Evolutionary conservation across 2,329 filamentous ascomycete genomes (phyloP), one percentile per base, ranked within the genome.

Genomic region (Colletotrichum lupini): DNA sequence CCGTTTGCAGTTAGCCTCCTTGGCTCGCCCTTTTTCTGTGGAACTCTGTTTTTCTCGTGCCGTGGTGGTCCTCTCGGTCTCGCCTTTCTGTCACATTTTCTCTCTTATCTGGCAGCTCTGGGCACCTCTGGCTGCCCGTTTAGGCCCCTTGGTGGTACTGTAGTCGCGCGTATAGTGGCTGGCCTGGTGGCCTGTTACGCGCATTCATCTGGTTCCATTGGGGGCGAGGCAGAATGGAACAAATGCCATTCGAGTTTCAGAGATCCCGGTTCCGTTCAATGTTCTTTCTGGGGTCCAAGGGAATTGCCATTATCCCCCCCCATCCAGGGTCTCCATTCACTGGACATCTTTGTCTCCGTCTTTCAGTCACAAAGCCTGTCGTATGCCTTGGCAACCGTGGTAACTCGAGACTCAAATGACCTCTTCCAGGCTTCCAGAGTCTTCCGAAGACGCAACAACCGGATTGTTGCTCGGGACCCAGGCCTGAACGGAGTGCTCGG

Each of bases 1-100:
- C 70, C 59, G 70, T 19, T 63, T 68, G 58, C 52, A 56, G 32
- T 68, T 72, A 68, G 65, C 58, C 46, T n/a, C 52, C 42, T 49
- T 37, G 6, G 5, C n/a, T 9, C 7, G 26, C 42, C 52, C 37
- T 26, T 56, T 28, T 30, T 46, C 16, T 28, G 22, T 30, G 62
- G 62, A 32, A 16, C n/a, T 49, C 42, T 22, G 42, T 49, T 49
- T 49, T 49, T 22, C 8, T 49, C 8, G 37, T 42, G 16, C 37
- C 37, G 37, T 42, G 37, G 37, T 42, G 37, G 14, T 19, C 42
- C 32, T 9, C 49, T 42, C 32, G 62, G 32, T 56, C 62, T 65
- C 28, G 61, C n/a, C 61, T 37, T 5, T 55, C 12, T 49, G 24
- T 9, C 61, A 46, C n/a, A 35, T 30, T 53, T 5, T 8, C 14